These are phyloP conservation scores for Gaeumannomyces sp. DNA, from an alignment of 2,329 filamentous ascomycete genomes.

Conservation along the genomic window DNA sequence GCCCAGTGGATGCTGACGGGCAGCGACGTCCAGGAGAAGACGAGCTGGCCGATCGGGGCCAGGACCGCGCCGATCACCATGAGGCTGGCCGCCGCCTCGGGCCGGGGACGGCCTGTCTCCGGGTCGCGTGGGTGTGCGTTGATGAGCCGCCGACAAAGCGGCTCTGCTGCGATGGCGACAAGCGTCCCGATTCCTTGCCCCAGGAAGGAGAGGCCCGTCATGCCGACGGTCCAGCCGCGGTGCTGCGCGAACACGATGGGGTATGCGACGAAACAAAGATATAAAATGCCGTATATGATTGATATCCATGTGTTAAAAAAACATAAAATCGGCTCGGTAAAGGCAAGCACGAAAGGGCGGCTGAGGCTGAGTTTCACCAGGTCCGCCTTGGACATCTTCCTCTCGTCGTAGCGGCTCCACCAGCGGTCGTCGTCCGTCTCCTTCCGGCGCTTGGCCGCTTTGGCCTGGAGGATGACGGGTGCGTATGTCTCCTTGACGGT, in stretches of 20 bases:
- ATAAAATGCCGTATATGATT: slow-evolving; percentile 78
- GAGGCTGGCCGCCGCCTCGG: slow-evolving; percentile 75
- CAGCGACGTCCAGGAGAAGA: slow-evolving; percentile 83
- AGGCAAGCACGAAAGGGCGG: slow-evolving; percentile 69
- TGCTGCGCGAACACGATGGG: slow-evolving; percentile 66
- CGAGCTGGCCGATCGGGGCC: slow-evolving; percentile 72
- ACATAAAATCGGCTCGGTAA: slow-evolving; percentile 75
- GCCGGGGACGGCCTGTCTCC: slow-evolving; percentile 63
- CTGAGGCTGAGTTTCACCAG: slow-evolving; percentile 70
- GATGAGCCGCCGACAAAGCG: slow-evolving; percentile 70
- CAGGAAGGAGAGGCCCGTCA: slow-evolving; percentile 60
- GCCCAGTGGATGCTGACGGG: slow-evolving; percentile 75
- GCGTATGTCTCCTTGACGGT: slow-evolving; percentile 70
- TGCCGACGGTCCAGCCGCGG: slow-evolving; percentile 52
- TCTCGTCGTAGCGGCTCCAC: slow-evolving; percentile 77
- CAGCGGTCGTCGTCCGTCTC: slow-evolving; percentile 65
- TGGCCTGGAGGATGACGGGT: slow-evolving; percentile 61
- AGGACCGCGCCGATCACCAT: slow-evolving; percentile 72
- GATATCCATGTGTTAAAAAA: slow-evolving; percentile 70
- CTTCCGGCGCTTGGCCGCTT: slow-evolving; percentile 57
- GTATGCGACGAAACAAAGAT: slow-evolving; percentile 86
- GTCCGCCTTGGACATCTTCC: slow-evolving; percentile 51
- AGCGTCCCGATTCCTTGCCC: slow-evolving; percentile 61
- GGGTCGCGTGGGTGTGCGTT: slow-evolving; percentile 70
- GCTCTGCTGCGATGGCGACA: slow-evolving; percentile 57